phyloP scores from a whole-genome alignment of 148 eudicot species.

The Selenicereus undatus region DNA sequence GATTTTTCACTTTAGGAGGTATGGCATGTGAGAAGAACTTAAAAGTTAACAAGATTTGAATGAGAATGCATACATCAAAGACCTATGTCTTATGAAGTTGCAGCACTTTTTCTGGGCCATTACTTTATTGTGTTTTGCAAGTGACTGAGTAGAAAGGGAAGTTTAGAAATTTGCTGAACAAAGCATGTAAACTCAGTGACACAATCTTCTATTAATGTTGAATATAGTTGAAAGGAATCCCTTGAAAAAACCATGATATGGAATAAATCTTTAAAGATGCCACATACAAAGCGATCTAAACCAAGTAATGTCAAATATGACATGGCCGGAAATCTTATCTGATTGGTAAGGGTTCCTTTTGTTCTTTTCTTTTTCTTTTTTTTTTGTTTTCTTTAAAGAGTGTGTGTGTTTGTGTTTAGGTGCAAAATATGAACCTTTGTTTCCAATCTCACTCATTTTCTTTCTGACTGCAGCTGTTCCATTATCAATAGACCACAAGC shows the following conservation, averaged over 20 bases:
- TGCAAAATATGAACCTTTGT: background rate
- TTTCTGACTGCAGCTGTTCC: slow-evolving; percentile 50
- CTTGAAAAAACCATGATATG: background rate
- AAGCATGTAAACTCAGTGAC: background rate
- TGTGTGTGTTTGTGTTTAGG: background rate
- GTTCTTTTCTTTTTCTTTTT: background rate
- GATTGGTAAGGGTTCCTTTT: background rate
- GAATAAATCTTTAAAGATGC: background rate
- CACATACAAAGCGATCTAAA: background rate
- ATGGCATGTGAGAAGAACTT: background rate
- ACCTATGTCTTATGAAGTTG: background rate
- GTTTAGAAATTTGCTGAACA: background rate
- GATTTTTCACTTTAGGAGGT: background rate
- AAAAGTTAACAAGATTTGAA: background rate
- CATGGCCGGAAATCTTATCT: background rate
- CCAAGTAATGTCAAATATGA: background rate
- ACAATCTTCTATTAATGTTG: background rate
- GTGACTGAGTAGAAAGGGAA: background rate
- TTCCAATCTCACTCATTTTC: background rate
- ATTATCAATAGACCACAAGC: slow-evolving; percentile 72
- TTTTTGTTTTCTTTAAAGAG: background rate
- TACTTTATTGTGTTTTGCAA: background rate
- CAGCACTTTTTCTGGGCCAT: background rate
- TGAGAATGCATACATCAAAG: background rate
- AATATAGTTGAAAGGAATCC: slow-evolving; percentile 5